A percentile compares a stretch with the other conserved stretches of the same genome.
Conservation (phyloP, 2,329 filamentous ascomycete genomes). For the Fusarium sp. region DNA sequence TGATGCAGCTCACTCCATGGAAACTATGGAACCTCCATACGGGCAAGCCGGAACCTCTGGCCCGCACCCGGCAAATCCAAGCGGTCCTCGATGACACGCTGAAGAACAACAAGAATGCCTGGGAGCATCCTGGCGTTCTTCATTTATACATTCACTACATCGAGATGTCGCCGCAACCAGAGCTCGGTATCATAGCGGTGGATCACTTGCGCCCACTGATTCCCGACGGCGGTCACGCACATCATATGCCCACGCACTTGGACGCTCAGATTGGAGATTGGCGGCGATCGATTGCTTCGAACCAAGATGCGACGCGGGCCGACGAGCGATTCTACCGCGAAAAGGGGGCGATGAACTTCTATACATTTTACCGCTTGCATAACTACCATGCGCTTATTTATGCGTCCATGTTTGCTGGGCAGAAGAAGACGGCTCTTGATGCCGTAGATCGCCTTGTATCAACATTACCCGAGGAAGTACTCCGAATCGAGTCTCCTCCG, state of each 20-base stretch:
- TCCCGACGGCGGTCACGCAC: constrained; percentile 75
- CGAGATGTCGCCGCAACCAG: constrained; percentile 77
- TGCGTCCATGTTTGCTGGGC: constrained; percentile 80
- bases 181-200: constrained; percentile 69
- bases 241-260: constrained; percentile 83
- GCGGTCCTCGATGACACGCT: background rate
- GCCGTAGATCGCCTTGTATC: constrained; percentile 60
- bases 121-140: constrained; percentile 77
- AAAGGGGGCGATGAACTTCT: constrained; percentile 75
- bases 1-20: constrained; percentile 62
- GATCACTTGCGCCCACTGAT: constrained; percentile 72
- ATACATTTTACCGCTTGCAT: constrained; percentile 80
- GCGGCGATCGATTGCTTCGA: constrained; percentile 48
- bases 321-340: constrained; percentile 54
- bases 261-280: constrained; percentile 78
- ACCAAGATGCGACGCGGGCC: background rate
- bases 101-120: background rate
- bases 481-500: constrained; percentile 72
- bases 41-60: constrained; percentile 55
- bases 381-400: constrained; percentile 81
- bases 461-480: constrained; percentile 70
- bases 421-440: constrained; percentile 44
- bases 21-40: constrained; percentile 55
- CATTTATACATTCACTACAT: constrained; percentile 82
- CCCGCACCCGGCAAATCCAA: constrained; percentile 53